Evolutionary conservation across 371 early-diverging fungal species (phyloP), one percentile per base, ranked within the genome.

Genomic region (Parasitella parasitica): DNA sequence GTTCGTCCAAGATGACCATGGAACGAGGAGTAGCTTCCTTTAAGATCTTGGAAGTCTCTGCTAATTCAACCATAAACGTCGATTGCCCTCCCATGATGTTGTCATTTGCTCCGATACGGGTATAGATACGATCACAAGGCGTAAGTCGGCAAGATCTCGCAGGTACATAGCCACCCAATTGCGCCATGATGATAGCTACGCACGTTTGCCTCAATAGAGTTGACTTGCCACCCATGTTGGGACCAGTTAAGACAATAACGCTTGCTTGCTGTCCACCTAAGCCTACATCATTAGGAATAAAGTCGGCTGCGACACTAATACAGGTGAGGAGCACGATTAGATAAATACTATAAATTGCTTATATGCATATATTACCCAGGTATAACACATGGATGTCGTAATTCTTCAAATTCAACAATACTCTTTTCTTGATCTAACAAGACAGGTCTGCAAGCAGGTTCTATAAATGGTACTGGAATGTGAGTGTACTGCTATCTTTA

Each of bases 61-160:
- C 81, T 63, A 99, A 78, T 71, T 99, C 99, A 0, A 97, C 95
- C 97, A 98, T 97, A 77, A 99, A 99, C 0, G 99, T 99, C n/a
- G 97, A 97, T 66, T 99, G 96, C 0, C 99, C 99, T 1, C 91
- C 92, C 56, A 94, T 75, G 61, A 99, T 91, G 66, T 95, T 95
- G 84, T 99, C 99, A 74, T 94, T 94, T 1, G 99, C 99, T 24
- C 99, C 99, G 59, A 99, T 94, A 30, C 96, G 86, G 1, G 98
- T 98, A 67, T 94, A 96, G 67, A 99, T 94, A 16, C 97, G 89
- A 77, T 99, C 99, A 67, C 99, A 96, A 0, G 97, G 87, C 6
- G 94, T 90, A 53, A 99, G 48, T 0, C 76, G 70, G 58, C 94
- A 97, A 6, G 81, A 74, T 20, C 76, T 71, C 1, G 99, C 98